These are phyloP conservation scores for Fagus crenata DNA, from an alignment of 306 rosid genomes.

Conservation along the genomic window DNA sequence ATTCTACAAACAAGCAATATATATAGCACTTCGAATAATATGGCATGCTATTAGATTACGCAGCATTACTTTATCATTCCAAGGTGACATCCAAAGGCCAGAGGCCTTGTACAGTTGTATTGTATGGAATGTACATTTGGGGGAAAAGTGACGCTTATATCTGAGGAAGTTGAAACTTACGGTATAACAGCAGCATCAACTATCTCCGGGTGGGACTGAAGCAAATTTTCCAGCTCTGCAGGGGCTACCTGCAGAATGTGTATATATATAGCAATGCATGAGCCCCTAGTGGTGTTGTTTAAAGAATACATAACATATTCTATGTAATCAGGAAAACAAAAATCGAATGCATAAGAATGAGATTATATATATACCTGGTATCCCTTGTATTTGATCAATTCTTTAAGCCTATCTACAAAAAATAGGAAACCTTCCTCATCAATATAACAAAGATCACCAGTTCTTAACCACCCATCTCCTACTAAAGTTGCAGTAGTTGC, in stretches of 20 bases:
- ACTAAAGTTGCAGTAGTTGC: conserved; percentile 41
- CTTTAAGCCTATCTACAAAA: conserved; percentile 58
- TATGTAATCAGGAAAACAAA: too few species aligned
- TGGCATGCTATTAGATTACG: neutral
- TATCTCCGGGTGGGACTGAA: conserved; percentile 19
- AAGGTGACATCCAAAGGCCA: neutral
- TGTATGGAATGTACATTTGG: too few species aligned
- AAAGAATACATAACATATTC: too few species aligned
- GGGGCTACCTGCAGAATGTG: conserved; percentile 21
- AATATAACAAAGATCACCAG: conserved; percentile 53
- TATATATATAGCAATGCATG: too few species aligned
- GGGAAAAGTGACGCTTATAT: too few species aligned
- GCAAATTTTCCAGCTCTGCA: conserved; percentile 31
- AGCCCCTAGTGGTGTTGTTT: too few species aligned
- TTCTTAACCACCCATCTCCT: conserved; percentile 51
- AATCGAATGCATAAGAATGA: too few species aligned
- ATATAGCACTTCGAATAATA: too few species aligned
- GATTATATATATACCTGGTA: conserved; percentile 43
- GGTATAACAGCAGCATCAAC: conserved; percentile 30
- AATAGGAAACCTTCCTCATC: conserved; percentile 52
- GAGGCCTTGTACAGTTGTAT: too few species aligned
- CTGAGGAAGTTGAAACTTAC: neutral
- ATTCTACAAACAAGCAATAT: too few species aligned
- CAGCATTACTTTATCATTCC: neutral
- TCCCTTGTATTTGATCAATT: conserved; percentile 62